Conservation (phyloP, 148 eudicot genomes). For the Cornus kousa region DNA sequence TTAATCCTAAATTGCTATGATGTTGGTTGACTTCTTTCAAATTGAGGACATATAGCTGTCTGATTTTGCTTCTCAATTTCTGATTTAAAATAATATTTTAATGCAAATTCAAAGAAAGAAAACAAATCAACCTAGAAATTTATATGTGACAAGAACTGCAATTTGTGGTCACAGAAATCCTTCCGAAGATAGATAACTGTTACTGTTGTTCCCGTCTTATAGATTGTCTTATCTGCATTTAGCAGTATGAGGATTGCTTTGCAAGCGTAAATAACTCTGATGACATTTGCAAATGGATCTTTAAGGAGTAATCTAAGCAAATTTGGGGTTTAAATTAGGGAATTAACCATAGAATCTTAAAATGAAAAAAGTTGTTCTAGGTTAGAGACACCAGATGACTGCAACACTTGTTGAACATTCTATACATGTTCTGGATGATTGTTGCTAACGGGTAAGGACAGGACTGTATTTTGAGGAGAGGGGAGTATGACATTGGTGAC, state of each 20-base stretch:
- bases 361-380: neutral
- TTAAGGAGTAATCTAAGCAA: neutral
- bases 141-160: neutral
- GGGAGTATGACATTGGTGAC: too few species aligned
- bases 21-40: neutral
- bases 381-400: neutral
- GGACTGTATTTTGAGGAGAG: neutral
- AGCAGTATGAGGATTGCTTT: constrained; percentile 3
- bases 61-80: neutral
- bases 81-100: neutral
- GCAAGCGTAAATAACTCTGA: neutral
- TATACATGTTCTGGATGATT: neutral
- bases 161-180: too few species aligned
- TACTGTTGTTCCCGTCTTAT: too few species aligned
- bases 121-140: neutral
- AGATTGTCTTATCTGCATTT: too few species aligned
- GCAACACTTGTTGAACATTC: neutral
- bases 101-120: neutral
- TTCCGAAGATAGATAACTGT: too few species aligned
- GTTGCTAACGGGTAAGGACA: neutral
- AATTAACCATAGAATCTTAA: neutral
- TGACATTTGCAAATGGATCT: neutral
- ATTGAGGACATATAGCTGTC: neutral
- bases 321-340: neutral
- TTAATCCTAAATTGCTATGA: neutral